Base-by-base conservation (phyloP, 176 grass and related monocot species). In the Carex cristatella region DNA sequence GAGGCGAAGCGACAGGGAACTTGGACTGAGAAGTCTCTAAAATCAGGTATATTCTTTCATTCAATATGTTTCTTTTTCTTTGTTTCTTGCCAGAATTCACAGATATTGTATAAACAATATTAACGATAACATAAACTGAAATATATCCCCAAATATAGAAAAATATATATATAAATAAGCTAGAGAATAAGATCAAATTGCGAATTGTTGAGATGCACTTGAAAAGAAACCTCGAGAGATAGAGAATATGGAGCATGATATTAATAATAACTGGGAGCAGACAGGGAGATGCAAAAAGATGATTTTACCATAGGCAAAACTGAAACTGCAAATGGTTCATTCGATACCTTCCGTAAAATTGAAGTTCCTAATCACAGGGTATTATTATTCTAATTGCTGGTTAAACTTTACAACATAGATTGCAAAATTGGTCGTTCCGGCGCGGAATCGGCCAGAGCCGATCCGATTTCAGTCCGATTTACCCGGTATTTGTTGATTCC, bases 331-430 rank as follows among this genome's bases (percentile, higher is more conserved):
- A 72, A 1, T 7, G 54, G 7, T 10, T 79, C 77, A 3, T 85
- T 79, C 2, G 86, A 78, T 2, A 46, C 79, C 16, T 90, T 87
- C 7, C 88, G 88, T 2, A 88, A 35, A 79, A 95, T 95, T 11
- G 90, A 95, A 69, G 93, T 99, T 86, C 96, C 96, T 81, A 99
- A 94, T 72, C 93, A 77, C 61, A 99, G 93, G 96, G 93, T 99
- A 91, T 53, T 37, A 4, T 28, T 33, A 61, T 87, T 64, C 31
- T 57, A 42, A 55, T 65, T 32, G 14, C 16, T 69, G 60, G 16
- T 56, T 70, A 35, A 32, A 73, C 6, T 44, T 10, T 79, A 23
- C 15, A 68, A 42, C 23, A 23, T 23, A 23, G 23, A 23, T 23
- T 23, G 23, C 23, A 23, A 23, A 23, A 23, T 23, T 23, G 23